A percentile compares a stretch with the other conserved stretches of the same genome.
These are phyloP conservation scores for Acarospora socialis DNA, from an alignment of 2,329 filamentous ascomycete species.

Conservation along the genomic window DNA sequence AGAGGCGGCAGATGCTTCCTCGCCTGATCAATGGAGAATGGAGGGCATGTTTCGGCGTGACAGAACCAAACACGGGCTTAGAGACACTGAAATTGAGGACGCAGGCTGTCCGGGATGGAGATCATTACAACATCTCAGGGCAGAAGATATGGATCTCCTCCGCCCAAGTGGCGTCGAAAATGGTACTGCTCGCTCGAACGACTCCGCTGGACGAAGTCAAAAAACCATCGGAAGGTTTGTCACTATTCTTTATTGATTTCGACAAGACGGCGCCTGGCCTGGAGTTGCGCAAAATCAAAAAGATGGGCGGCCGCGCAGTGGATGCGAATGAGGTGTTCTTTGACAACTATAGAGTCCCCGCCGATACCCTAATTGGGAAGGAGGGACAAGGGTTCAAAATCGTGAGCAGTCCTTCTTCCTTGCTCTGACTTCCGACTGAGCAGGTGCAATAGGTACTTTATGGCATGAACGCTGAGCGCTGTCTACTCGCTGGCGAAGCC, in stretches of 20 bases:
- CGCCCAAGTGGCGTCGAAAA: slow-evolving; percentile 67
- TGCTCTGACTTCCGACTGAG: not conserved
- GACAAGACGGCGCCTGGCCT: slow-evolving; percentile 46
- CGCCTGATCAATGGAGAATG: slow-evolving; percentile 58
- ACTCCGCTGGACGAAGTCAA: slow-evolving; percentile 51
- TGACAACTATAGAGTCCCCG: slow-evolving; percentile 57
- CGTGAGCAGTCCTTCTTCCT: slow-evolving; percentile 18
- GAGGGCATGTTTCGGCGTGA: slow-evolving; percentile 65
- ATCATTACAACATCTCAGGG: slow-evolving; percentile 53
- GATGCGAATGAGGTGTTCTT: slow-evolving; percentile 85
- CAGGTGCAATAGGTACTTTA: slow-evolving; percentile 44
- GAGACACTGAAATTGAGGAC: slow-evolving; percentile 62
- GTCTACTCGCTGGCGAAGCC: slow-evolving; percentile 63
- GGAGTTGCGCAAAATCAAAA: slow-evolving; percentile 58
- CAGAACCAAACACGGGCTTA: slow-evolving; percentile 48
- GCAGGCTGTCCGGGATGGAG: slow-evolving; percentile 43
- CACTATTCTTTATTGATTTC: slow-evolving; percentile 68
- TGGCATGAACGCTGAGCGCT: slow-evolving; percentile 68
- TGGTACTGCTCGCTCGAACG: slow-evolving; percentile 70
- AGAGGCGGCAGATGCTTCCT: slow-evolving; percentile 50
- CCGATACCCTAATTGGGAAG: slow-evolving; percentile 50
- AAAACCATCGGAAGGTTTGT: slow-evolving; percentile 62
- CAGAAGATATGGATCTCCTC: slow-evolving; percentile 88
- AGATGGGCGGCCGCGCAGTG: slow-evolving; percentile 72
- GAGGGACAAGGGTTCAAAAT: slow-evolving; percentile 69